Base-by-base conservation (phyloP, 805 yeast genomes). In the Naumovozyma castellii region DNA sequence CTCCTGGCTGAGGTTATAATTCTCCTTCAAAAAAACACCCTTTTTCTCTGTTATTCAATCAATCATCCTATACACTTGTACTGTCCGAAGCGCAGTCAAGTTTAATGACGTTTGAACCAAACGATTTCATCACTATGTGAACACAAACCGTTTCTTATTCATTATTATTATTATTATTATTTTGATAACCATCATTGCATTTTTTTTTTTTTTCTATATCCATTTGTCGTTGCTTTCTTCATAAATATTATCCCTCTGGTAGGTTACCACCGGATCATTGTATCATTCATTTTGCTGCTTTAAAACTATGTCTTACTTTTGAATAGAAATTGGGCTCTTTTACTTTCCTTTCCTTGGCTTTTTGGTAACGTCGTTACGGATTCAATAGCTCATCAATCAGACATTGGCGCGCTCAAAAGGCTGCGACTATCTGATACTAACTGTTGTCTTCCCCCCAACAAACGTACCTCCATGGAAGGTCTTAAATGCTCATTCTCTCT, bases 31-130 rank as follows among this genome's bases (percentile, higher is more conserved):
- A n/a, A n/a, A n/a, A n/a, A n/a, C n/a, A n/a, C n/a, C n/a, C n/a
- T n/a, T n/a, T n/a, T n/a, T n/a, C n/a, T n/a, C n/a, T n/a, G n/a
- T n/a, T n/a, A n/a, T n/a, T n/a, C n/a, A 22, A 22, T 22, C 6
- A 22, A 22, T 6, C 10, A 6, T 29, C 32, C 13, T 29, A 29
- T 29, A 35, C 36, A 32, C 46, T 43, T 43, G 43, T 28, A 40
- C 55, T 55, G 59, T 50, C 62, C 38, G 62, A 56, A 56, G 62
- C 61, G 61, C 62, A 57, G 57, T 53, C 60, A 53, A 44, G 60
- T 54, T 49, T 50, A 40, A 45, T 45, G 41, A 43, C 54, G 41
- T 47, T 48, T 46, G 61, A 56, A 43, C 47, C 50, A 32, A 42
- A 44, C 33, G 54, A 54, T 40, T 49, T 53, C 41, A 42, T 49